Evolutionary conservation across 768 basidiomycete genomes (phyloP).

Genomic region (Tephrocybe sp.): DNA sequence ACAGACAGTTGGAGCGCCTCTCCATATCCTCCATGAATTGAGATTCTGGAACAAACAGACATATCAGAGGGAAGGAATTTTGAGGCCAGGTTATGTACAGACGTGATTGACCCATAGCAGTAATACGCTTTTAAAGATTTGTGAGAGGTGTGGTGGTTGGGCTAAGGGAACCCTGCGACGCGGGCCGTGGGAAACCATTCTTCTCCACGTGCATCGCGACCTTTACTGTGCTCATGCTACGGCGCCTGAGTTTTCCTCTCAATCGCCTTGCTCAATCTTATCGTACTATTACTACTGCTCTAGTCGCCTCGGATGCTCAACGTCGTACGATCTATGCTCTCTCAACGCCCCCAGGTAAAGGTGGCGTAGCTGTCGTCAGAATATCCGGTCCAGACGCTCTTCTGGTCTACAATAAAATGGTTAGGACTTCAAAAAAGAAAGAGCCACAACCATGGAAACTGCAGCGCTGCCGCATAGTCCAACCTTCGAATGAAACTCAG

Average conservation of each 20-base stretch:
- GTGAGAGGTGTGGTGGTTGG: not conserved
- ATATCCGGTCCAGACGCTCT: conserved; percentile 76
- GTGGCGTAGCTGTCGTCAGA: conserved; percentile 78
- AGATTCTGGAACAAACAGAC: conserved; percentile 50
- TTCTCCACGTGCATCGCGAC: conserved; percentile 6
- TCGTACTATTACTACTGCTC: conserved; percentile 5
- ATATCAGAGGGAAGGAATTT: conserved; percentile 4
- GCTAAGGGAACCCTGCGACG: not conserved
- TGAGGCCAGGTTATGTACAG: conserved; percentile 25
- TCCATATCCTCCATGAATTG: conserved; percentile 99
- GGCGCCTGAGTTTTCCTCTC: conserved; percentile 9
- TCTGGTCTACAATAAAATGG: conserved; percentile 59
- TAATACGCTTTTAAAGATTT: not conserved
- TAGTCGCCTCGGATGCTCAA: conserved; percentile 47
- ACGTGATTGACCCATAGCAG: conserved; percentile 79
- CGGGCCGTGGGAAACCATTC: conserved; percentile 7
- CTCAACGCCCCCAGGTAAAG: conserved; percentile 84
- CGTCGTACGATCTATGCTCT: conserved; percentile 82
- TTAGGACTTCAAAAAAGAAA: conserved; percentile 23
- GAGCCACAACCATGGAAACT: conserved; percentile 63
- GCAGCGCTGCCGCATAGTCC: conserved; percentile 64
- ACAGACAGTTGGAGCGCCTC: conserved; percentile 94
- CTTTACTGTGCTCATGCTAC: not conserved
- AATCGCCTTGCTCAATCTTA: not conserved
- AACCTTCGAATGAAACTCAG: conserved; percentile 52